These are phyloP conservation scores for Astrothelium macrocarpum DNA, from an alignment of 495 filamentous ascomycete species.

Conservation along the genomic window DNA sequence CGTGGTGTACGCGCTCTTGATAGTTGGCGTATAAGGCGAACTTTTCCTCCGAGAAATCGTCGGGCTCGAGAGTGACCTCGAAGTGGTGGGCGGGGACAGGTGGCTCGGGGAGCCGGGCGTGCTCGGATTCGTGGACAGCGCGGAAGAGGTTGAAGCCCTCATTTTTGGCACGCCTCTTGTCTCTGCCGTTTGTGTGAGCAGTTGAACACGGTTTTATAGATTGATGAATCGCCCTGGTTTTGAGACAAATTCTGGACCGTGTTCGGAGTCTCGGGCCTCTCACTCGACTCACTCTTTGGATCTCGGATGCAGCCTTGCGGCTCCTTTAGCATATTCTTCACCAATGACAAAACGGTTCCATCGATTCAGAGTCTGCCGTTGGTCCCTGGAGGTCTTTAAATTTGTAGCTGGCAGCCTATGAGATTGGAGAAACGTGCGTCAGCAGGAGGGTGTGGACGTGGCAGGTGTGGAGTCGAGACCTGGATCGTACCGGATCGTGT, in stretches of 20 bases:
- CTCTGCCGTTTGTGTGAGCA: constrained; percentile 33
- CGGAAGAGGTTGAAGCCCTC: constrained; percentile 59
- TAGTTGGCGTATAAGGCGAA: constrained; percentile 77
- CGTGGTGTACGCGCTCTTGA: constrained; percentile 70
- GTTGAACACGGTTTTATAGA: constrained; percentile 7
- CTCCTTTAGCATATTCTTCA: constrained; percentile 62
- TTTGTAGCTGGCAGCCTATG: constrained; percentile 55
- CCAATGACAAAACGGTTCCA: constrained; percentile 85
- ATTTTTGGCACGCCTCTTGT: constrained; percentile 62
- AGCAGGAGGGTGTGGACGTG: constrained; percentile 15
- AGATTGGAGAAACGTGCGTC: constrained; percentile 9
- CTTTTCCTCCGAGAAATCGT: constrained; percentile 81
- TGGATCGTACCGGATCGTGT: constrained; percentile 62
- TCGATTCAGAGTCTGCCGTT: constrained; percentile 77
- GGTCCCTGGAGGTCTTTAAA: constrained; percentile 67
- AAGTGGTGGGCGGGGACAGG: constrained; percentile 67
- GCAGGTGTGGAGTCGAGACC: background rate
- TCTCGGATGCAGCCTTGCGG: constrained; percentile 62
- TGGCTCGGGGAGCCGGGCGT: constrained; percentile 45
- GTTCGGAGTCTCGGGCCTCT: background rate
- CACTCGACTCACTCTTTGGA: constrained; percentile 52
- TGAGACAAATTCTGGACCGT: background rate
- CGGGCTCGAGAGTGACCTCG: constrained; percentile 67
- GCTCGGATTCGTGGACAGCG: constrained; percentile 64
- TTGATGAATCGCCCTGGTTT: constrained; percentile 4